Base-by-base conservation (phyloP, 257 asterid genomes). In the Salvia rosmarinus region DNA sequence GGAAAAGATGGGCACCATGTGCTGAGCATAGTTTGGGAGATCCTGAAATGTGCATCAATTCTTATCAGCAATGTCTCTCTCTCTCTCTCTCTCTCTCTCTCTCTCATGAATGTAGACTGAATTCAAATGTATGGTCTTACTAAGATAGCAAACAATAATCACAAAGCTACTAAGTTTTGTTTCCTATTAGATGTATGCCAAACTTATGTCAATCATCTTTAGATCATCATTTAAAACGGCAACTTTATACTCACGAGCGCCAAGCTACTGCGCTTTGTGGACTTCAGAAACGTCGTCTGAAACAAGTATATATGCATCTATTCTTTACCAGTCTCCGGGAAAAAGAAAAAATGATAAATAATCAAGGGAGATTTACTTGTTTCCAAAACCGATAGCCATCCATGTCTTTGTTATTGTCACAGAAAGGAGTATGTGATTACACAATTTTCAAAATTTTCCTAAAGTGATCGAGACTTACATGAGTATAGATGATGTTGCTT, bases 1-100 rank as follows among this genome's bases (percentile, higher is more conserved):
- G 19, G 99, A 95, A 79, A 86, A 88, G 79, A 95, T 91, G 72
- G 98, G 98, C 21, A 95, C 99, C 85, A 87, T 81, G 75, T 95
- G 97, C 80, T 95, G 98, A 40, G 99, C 99, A 74, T 91, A 95
- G 84, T 95, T 95, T 6, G 99, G 99, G 82, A 95, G 96, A 86
- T 95, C 98, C 99, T 95, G 86, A 75, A 74, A 75, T 62, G 42
- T 54, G 67, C 73, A 44, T 56, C 64, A 30, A 34, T 46, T 79
- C 57, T 55, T 23, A 67, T 79, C 64, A 85, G n/a, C n/a, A n/a
- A n/a, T n/a, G n/a, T n/a, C n/a, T n/a, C n/a, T n/a, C n/a, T n/a
- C n/a, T n/a, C n/a, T n/a, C 64, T 37, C 73, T 52, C 32, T 17
- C 51, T 8, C 34, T 59, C 66, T 14, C 57, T 50, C 28, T 4